Conservation (phyloP, 768 basidiomycete genomes). For the Suillus paluster region DNA sequence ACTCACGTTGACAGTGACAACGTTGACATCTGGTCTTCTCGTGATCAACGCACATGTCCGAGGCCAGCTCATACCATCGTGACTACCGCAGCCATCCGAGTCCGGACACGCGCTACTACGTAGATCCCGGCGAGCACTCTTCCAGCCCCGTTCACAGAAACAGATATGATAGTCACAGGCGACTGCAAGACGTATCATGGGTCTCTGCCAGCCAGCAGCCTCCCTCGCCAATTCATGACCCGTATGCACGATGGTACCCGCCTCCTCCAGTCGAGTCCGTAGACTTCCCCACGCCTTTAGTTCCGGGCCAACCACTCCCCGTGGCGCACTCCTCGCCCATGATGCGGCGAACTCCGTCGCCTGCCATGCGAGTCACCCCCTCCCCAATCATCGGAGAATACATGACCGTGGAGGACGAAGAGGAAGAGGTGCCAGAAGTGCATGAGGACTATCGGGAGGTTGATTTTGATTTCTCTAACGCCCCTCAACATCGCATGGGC, state of each 20-base stretch:
- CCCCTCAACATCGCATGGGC: neutral
- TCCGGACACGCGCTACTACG: neutral
- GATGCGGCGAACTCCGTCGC: slow-evolving; percentile 34
- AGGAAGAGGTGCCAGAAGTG: slow-evolving; percentile 7
- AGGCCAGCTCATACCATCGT: slow-evolving; percentile 2
- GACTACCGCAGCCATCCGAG: neutral
- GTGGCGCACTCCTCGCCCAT: slow-evolving; percentile 4
- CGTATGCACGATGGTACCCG: slow-evolving; percentile 6
- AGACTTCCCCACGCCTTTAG: slow-evolving; percentile 15
- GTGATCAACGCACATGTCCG: slow-evolving; percentile 5
- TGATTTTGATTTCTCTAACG: slow-evolving; percentile 2
- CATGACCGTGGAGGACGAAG: slow-evolving; percentile 29
- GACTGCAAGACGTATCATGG: neutral
- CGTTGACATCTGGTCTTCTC: slow-evolving; percentile 5
- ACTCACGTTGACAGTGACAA: neutral
- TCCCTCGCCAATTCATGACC: neutral
- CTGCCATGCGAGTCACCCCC: slow-evolving; percentile 25
- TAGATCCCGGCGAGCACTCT: neutral
- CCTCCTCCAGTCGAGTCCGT: slow-evolving; percentile 18
- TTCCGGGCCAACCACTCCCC: neutral
- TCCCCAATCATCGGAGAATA: slow-evolving; percentile 32
- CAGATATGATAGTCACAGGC: slow-evolving; percentile 1
- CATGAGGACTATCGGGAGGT: slow-evolving; percentile 10
- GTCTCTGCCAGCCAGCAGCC: neutral
- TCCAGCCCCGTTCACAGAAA: neutral